phyloP scores from a whole-genome alignment of 2,329 filamentous ascomycete species.

The Metarhizium anisopliae region DNA sequence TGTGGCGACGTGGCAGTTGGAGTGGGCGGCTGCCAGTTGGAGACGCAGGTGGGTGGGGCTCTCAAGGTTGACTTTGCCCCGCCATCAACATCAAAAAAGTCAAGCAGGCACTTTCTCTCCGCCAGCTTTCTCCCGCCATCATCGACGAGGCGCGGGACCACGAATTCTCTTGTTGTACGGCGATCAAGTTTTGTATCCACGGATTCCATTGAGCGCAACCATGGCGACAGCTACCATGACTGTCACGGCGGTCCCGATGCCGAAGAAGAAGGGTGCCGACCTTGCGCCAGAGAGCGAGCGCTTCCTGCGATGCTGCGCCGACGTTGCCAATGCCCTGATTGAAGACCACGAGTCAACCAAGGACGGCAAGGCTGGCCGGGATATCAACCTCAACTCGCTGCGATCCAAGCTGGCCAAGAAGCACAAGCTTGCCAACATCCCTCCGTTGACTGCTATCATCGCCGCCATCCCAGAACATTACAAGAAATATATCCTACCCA shows the following conservation, averaged over 20 bases:
- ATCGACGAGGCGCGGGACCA: neutral
- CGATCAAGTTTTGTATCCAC: neutral
- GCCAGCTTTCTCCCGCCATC: neutral
- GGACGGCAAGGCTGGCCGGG: conserved; percentile 66
- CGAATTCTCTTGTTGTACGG: neutral
- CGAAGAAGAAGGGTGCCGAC: conserved; percentile 62
- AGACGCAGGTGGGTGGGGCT: neutral
- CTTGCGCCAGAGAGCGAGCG: conserved; percentile 89
- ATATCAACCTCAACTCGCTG: conserved; percentile 87
- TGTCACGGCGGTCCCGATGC: conserved; percentile 54
- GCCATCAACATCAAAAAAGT: neutral
- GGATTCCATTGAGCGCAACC: neutral
- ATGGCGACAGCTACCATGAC: conserved; percentile 52
- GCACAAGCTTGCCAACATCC: conserved; percentile 78
- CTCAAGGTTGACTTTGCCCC: conserved; percentile 1
- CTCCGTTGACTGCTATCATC: conserved; percentile 92
- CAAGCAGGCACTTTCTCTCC: neutral
- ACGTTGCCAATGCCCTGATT: conserved; percentile 88
- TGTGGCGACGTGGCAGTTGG: neutral
- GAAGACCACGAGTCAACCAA: conserved; percentile 83
- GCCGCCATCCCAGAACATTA: conserved; percentile 98
- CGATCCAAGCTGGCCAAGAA: conserved; percentile 86
- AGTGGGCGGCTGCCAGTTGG: neutral
- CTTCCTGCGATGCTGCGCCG: conserved; percentile 87
- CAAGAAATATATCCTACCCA: conserved; percentile 97